Evolutionary conservation across 805 yeast species (phyloP).

Genomic region (fission yeast (Schizosaccharomyces pombe)): DNA sequence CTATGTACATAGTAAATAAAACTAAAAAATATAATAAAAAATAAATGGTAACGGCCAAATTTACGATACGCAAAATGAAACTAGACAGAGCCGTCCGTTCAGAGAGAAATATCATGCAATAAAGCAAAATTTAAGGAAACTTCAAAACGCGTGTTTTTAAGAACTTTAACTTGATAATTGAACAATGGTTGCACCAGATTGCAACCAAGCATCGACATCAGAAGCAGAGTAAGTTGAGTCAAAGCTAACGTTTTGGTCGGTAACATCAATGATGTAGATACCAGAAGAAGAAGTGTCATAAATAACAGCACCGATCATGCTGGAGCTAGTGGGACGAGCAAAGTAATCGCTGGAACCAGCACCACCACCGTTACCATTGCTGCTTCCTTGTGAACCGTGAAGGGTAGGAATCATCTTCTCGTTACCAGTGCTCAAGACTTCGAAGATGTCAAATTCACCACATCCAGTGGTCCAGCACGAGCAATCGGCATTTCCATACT

Average conservation of each 20-base stretch:
- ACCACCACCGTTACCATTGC: slow-evolving; percentile 32
- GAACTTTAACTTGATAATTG: not conserved
- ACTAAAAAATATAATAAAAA: too few species aligned
- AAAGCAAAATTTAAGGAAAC: not conserved
- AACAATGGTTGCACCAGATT: not conserved
- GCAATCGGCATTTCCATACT: slow-evolving; percentile 66
- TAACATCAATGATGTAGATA: slow-evolving; percentile 39
- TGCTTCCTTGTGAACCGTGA: slow-evolving; percentile 55
- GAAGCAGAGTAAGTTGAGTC: slow-evolving; percentile 28
- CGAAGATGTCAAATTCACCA: slow-evolving; percentile 92
- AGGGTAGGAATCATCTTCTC: slow-evolving; percentile 46
- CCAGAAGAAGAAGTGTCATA: slow-evolving; percentile 28
- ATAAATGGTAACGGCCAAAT: too few species aligned
- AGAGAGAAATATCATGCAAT: not conserved
- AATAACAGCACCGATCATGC: slow-evolving; percentile 77
- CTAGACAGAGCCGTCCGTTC: too few species aligned
- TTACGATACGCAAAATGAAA: too few species aligned
- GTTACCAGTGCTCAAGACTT: slow-evolving; percentile 58
- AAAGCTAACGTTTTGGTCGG: slow-evolving; percentile 25
- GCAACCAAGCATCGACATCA: slow-evolving; percentile 19
- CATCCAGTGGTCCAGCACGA: slow-evolving; percentile 95
- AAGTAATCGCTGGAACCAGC: slow-evolving; percentile 80
- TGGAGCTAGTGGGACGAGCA: slow-evolving; percentile 50
- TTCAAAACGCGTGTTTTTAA: not conserved
- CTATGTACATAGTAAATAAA: too few species aligned